These are phyloP conservation scores for Pyrrhoderma noxium DNA, from an alignment of 1,284 basidiomycete genomes.

Conservation along the genomic window DNA sequence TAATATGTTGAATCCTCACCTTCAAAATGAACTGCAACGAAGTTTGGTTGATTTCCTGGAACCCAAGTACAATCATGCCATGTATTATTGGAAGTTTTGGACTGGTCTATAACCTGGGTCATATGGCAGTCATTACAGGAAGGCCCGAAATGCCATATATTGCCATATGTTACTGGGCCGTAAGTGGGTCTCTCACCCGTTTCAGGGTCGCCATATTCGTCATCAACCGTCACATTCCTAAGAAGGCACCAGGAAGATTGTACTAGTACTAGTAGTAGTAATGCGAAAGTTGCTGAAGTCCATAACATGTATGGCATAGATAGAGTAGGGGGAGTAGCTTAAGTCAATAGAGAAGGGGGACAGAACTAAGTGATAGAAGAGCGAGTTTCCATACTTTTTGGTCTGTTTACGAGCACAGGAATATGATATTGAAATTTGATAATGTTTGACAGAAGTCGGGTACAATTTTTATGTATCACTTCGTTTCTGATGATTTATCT, in stretches of 20 bases:
- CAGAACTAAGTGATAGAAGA: too few relatives aligned
- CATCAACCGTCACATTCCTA: slow-evolving; percentile 23
- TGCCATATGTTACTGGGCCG: slow-evolving; percentile 4
- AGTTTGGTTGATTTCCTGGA: background rate
- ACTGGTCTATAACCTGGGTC: slow-evolving; percentile 3
- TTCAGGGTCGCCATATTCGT: slow-evolving; percentile 19
- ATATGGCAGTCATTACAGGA: slow-evolving; percentile 19
- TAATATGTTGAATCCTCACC: too few relatives aligned
- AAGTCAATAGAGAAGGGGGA: too few relatives aligned
- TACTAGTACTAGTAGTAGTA: background rate
- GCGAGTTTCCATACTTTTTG: too few relatives aligned
- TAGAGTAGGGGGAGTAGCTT: too few relatives aligned
- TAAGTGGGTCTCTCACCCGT: slow-evolving; percentile 19
- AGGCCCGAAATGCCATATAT: slow-evolving; percentile 19
- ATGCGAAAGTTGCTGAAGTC: too few relatives aligned
- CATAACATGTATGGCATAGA: too few relatives aligned
- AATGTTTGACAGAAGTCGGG: too few relatives aligned
- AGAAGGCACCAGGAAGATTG: background rate
- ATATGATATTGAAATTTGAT: too few relatives aligned
- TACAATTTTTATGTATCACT: too few relatives aligned
- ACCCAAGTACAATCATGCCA: background rate
- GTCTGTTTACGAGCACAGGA: too few relatives aligned
- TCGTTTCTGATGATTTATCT: too few relatives aligned
- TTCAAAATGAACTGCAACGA: background rate
- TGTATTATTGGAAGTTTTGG: background rate